These are phyloP conservation scores for Platanus orientalis DNA, from an alignment of 164 flowering plant genomes.

Conservation along the genomic window DNA sequence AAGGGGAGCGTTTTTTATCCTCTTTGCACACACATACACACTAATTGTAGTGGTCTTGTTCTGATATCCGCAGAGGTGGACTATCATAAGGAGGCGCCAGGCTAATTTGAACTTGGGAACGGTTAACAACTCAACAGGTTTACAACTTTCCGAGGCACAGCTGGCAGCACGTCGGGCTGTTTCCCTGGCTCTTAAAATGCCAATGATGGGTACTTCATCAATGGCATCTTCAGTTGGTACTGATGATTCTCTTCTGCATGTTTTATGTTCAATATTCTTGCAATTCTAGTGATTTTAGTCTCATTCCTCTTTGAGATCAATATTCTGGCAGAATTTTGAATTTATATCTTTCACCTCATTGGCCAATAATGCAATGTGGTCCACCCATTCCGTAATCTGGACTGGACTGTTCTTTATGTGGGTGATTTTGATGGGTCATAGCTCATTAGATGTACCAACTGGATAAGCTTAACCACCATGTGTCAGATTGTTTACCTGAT, in stretches of 20 bases:
- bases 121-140: constrained; percentile 19
- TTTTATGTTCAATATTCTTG: neutral
- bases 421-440: neutral
- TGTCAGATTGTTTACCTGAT: neutral
- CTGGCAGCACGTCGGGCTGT: constrained; percentile 68
- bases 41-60: too few relatives aligned
- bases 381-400: neutral
- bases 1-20: too few relatives aligned
- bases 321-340: too few relatives aligned
- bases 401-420: neutral
- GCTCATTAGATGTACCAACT: neutral
- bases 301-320: too few relatives aligned
- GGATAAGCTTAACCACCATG: neutral
- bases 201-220: constrained; percentile 31
- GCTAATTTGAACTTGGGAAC: too few relatives aligned
- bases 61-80: too few relatives aligned
- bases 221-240: constrained; percentile 22
- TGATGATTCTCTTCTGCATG: constrained; percentile 17
- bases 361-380: neutral
- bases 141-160: constrained; percentile 57
- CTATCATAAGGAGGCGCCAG: too few relatives aligned
- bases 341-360: neutral
- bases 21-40: too few relatives aligned
- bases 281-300: too few relatives aligned
- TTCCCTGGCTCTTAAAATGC: constrained; percentile 56